Evolutionary conservation across 495 filamentous ascomycete species (phyloP), one percentile per base, ranked within the genome.

Genomic region (Aspergillus asperescens): DNA sequence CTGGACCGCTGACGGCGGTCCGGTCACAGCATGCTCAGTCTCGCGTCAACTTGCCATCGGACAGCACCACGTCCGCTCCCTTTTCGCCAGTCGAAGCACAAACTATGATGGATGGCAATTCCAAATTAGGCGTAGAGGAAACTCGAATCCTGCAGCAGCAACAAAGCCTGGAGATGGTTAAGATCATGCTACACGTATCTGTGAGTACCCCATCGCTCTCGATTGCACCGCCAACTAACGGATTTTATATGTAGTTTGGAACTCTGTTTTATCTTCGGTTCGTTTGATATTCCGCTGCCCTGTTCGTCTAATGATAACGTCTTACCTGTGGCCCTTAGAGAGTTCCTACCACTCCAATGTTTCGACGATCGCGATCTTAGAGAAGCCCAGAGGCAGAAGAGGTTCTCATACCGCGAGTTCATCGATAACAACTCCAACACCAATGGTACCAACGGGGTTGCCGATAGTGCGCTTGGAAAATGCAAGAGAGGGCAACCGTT

Each of bases 151-250:
- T 62, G 32, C 55, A 55, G 43, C 65, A 74, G 50, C 67, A 67
- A 35, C 75, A 79, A 48, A 80, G 75, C 50, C 60, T 74, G 28
- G 71, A 78, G 49, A 60, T 79, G 39, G 63, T 78, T 7, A 73
- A 78, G 54, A 75, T 74, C 4, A 68, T 77, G 56, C 34, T 79
- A 9, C 74, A 76, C 54, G 62, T 66, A 18, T 62, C 63, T 41
- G 67, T 69, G 38, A 58, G 68, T 62, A 57, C 44, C 41, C 32
- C 43, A 39, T 12, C 32, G 4, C 15, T 12, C 4, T 37, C 23
- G 8, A 4, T 35, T 22, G 7, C 15, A 19, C 35, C 12, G 22
- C 32, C 16, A 6, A 22, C 28, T 48, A 32, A 48, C 29, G 16
- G 23, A 15, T n/a, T 13, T 5, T 22, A 29, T 22, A 8, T 24